Percentiles rank a stretch among this genome's conserved stretches.
phyloP scores from a whole-genome alignment of 2,329 filamentous ascomycete species.

The Aspergillus versicolor region DNA sequence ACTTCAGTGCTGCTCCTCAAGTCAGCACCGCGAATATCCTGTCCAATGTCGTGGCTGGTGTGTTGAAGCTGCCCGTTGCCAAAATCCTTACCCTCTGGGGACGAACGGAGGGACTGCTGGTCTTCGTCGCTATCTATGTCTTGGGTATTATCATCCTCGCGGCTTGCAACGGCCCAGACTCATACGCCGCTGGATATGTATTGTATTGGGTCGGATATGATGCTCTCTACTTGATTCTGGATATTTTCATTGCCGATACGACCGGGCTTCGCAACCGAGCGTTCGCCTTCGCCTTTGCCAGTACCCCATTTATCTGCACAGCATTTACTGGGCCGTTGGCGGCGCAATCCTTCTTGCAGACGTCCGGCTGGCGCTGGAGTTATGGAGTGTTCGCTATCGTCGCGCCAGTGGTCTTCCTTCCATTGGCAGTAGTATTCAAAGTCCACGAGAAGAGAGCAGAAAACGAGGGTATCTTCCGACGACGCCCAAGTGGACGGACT shows the following conservation, averaged over 20 bases:
- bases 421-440: slow-evolving; percentile 56
- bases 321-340: slow-evolving; percentile 57
- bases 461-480: slow-evolving; percentile 48
- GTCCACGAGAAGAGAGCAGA: slow-evolving; percentile 59
- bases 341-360: slow-evolving; percentile 49
- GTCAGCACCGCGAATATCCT: slow-evolving; percentile 55
- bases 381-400: slow-evolving; percentile 63
- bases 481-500: neutral
- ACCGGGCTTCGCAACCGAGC: slow-evolving; percentile 60
- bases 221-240: slow-evolving; percentile 56
- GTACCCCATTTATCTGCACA: slow-evolving; percentile 62
- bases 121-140: slow-evolving; percentile 50
- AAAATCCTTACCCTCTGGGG: slow-evolving; percentile 65
- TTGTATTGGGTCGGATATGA: slow-evolving; percentile 61
- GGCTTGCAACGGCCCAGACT: slow-evolving; percentile 58
- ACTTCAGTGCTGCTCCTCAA: slow-evolving; percentile 52
- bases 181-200: slow-evolving; percentile 63
- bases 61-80: slow-evolving; percentile 61
- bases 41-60: slow-evolving; percentile 55
- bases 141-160: slow-evolving; percentile 62
- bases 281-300: slow-evolving; percentile 59
- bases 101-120: slow-evolving; percentile 57
- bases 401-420: slow-evolving; percentile 55
- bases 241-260: slow-evolving; percentile 64
- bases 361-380: slow-evolving; percentile 61